These are phyloP conservation scores for Aspergillus tanneri DNA, from an alignment of 2,329 filamentous ascomycete genomes.

Conservation along the genomic window DNA sequence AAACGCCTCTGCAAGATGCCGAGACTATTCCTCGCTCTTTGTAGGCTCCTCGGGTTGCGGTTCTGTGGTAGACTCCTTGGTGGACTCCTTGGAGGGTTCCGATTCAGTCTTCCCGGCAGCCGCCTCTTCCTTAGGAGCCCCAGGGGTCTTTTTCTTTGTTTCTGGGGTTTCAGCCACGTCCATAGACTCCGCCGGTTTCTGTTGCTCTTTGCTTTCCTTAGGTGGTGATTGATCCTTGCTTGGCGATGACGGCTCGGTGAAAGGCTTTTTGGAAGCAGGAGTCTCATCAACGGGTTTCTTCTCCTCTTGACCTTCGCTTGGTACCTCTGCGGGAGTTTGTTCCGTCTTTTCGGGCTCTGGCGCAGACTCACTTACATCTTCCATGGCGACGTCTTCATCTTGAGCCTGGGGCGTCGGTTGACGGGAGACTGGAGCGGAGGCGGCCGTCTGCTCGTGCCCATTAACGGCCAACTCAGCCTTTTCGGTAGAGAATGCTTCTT, in stretches of 20 bases:
- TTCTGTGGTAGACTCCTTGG: conserved; percentile 22
- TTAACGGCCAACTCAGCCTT: conserved; percentile 33
- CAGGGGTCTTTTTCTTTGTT: conserved; percentile 18
- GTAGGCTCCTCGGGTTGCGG: conserved; percentile 33
- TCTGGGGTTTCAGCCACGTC: conserved; percentile 13
- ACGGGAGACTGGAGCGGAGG: conserved; percentile 31
- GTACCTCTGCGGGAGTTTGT: conserved; percentile 14
- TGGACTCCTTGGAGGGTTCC: conserved; percentile 17
- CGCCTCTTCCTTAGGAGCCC: conserved; percentile 18
- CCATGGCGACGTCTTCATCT: conserved; percentile 43
- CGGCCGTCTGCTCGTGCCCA: conserved; percentile 27
- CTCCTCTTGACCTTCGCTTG: conserved; percentile 23
- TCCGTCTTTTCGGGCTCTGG: conserved; percentile 21
- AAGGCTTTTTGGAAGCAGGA: conserved; percentile 20
- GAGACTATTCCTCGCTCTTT: conserved; percentile 31
- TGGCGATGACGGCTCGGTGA: conserved; percentile 20
- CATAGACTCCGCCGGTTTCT: conserved; percentile 12
- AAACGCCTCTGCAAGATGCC: conserved; percentile 21
- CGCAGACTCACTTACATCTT: conserved; percentile 33
- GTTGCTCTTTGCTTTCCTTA: conserved; percentile 20
- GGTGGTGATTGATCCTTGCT: conserved; percentile 20
- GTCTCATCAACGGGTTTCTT: conserved; percentile 26
- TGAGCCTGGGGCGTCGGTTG: conserved; percentile 29
- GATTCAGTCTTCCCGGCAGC: conserved; percentile 10
- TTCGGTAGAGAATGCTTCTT: conserved; percentile 35